Evolutionary conservation across 805 yeast genomes (phyloP), one percentile per base, ranked within the genome.

Genomic region (Saturnispora gosingensis): DNA sequence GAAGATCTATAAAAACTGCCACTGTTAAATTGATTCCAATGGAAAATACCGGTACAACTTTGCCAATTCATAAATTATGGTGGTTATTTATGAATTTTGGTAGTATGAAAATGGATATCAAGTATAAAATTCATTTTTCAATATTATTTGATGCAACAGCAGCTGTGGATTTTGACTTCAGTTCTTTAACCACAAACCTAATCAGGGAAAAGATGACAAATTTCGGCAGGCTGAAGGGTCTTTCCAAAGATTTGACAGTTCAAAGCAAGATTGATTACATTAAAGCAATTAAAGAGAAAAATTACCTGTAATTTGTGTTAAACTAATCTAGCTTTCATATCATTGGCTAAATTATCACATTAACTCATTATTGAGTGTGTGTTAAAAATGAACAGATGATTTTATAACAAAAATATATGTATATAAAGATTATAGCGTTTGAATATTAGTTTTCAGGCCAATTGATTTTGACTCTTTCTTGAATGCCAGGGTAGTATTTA

Each of bases 151-250:
- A 22, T 22, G 15, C 42, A 16, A 8, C 9, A 18, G 24, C 3
- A 11, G 32, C 11, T 30, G 46, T 44, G 4, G 36, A 32, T 5
- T 38, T 24, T 24, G 30, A 22, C 22, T 24, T 27, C 5, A 18
- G n/a, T 24, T 20, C 35, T 11, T 28, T 54, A 5, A 45, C 56
- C 1, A 55, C 50, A 15, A 48, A 48, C 2, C 40, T 53, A 4
- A 35, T 64, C 11, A 60, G 69, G 40, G 61, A 59, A 5, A 55
- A 54, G 28, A 54, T 77, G 52, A 64, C 70, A 1, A 72, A 70
- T 39, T 71, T 68, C 30, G 84, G 84, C 30, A 72, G 77, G 50
- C 64, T 77, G 51, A 74, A 76, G 51, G 62, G 73, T 3, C 70
- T 81, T 0, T 79, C 81, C 4, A 66, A 66, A 15, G 70, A 70